Percentiles rank a stretch among this genome's conserved stretches.
Evolutionary conservation across 2,329 filamentous ascomycete genomes (phyloP).

Genomic region (Paraphaeosphaeria sporulosa): DNA sequence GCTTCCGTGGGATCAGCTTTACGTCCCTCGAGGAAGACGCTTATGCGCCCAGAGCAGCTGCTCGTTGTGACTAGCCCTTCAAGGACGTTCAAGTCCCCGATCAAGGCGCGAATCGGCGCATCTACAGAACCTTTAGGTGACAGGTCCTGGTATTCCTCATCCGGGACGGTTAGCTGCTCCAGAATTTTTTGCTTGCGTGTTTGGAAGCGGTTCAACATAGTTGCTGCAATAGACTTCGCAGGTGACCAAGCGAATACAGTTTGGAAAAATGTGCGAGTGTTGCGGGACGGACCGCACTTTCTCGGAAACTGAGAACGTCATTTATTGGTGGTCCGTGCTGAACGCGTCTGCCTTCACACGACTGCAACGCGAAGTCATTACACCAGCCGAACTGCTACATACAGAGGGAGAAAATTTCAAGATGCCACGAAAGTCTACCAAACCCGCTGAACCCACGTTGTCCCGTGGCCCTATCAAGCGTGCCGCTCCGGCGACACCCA

Average conservation of each 20-base stretch:
- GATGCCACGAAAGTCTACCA: constrained; percentile 43
- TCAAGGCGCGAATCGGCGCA: constrained; percentile 76
- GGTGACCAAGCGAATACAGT: neutral
- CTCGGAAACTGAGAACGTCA: constrained; percentile 13
- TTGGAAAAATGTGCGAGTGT: neutral
- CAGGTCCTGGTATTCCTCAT: constrained; percentile 77
- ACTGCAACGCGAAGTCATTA: constrained; percentile 4
- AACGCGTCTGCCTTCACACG: neutral
- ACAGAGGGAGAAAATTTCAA: neutral
- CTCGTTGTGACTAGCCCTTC: constrained; percentile 88
- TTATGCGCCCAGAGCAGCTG: constrained; percentile 87
- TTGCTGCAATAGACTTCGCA: neutral
- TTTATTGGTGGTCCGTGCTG: constrained; percentile 10
- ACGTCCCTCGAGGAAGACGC: constrained; percentile 84
- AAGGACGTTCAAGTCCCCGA: constrained; percentile 77
- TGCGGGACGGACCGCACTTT: constrained; percentile 17
- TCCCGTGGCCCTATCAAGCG: constrained; percentile 46
- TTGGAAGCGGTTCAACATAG: constrained; percentile 46
- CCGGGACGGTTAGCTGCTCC: constrained; percentile 71
- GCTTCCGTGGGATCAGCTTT: constrained; percentile 50
- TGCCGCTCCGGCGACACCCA: constrained; percentile 39
- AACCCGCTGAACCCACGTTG: constrained; percentile 24
- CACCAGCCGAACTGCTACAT: neutral
- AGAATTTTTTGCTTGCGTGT: constrained; percentile 77
- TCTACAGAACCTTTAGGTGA: constrained; percentile 92